Evolutionary conservation across 2,329 filamentous ascomycete species (phyloP).

Genomic region (Lecanicillium sp.): DNA sequence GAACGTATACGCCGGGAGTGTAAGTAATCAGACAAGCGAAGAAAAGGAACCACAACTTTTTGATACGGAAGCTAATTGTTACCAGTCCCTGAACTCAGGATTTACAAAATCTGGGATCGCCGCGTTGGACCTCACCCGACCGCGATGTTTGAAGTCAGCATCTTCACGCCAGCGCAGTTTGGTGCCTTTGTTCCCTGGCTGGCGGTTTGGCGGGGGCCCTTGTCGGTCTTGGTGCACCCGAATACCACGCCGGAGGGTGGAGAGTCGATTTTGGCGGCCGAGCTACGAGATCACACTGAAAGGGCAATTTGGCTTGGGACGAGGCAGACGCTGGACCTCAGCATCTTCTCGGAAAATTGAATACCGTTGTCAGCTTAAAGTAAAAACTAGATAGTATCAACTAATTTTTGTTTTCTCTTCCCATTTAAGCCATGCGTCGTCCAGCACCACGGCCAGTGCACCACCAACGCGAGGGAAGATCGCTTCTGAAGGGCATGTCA

Average conservation of each 20-base stretch:
- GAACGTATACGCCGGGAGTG: slow-evolving; percentile 76
- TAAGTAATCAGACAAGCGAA: slow-evolving; percentile 31
- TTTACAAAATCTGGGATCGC: slow-evolving; percentile 70
- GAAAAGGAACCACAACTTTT: not conserved
- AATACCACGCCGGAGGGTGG: slow-evolving; percentile 57
- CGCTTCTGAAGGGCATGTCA: too few species aligned
- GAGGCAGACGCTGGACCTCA: slow-evolving; percentile 38
- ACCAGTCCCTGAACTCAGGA: slow-evolving; percentile 74
- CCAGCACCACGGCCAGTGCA: too few species aligned
- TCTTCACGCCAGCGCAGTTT: slow-evolving; percentile 81
- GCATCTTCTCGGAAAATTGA: not conserved
- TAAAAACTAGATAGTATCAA: too few species aligned
- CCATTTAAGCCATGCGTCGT: too few species aligned
- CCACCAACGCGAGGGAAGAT: too few species aligned
- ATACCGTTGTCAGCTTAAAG: not conserved
- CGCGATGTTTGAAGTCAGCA: slow-evolving; percentile 88
- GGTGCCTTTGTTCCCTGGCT: slow-evolving; percentile 86
- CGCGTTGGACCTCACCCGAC: slow-evolving; percentile 78
- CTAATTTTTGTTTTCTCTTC: too few species aligned
- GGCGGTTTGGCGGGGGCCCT: slow-evolving; percentile 70
- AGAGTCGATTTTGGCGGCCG: slow-evolving; percentile 24
- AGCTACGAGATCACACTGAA: slow-evolving; percentile 56
- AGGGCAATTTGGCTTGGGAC: slow-evolving; percentile 71
- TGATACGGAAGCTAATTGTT: slow-evolving; percentile 5
- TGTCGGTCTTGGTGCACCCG: slow-evolving; percentile 76